Conservation (phyloP, 352 stramenopile genomes). For the Phytophthora tentaculata region DNA sequence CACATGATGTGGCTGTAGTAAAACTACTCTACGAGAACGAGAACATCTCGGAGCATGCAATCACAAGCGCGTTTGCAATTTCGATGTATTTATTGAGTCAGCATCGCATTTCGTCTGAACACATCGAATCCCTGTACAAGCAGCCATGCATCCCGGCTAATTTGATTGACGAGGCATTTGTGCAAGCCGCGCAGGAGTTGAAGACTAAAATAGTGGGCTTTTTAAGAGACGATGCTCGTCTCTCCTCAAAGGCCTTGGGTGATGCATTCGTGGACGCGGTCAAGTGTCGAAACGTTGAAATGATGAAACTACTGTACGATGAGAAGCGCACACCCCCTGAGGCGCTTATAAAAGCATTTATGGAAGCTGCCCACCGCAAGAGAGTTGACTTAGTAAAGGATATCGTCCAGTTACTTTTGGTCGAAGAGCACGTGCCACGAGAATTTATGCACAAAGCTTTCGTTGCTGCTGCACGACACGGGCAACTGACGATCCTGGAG, state of each 20-base stretch:
- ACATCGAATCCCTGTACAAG: slow-evolving; percentile 2
- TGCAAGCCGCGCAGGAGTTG: neutral
- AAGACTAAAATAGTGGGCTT: neutral
- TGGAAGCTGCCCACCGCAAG: slow-evolving; percentile 5
- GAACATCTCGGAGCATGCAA: neutral
- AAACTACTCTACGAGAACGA: slow-evolving; percentile 3
- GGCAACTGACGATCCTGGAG: slow-evolving; percentile 2
- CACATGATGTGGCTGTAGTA: neutral
- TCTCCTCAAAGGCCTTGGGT: neutral
- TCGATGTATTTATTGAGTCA: neutral
- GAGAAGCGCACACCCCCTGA: neutral
- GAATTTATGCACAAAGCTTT: slow-evolving; percentile 8
- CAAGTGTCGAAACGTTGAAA: neutral
- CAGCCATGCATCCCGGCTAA: neutral
- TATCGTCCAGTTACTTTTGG: neutral
- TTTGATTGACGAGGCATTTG: slow-evolving; percentile 4
- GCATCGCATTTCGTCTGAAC: neutral
- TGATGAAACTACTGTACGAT: neutral
- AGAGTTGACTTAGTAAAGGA: neutral
- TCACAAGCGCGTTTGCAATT: neutral
- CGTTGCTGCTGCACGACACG: slow-evolving; percentile 2
- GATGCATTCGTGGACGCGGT: neutral
- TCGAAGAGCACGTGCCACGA: neutral
- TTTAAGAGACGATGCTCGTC: neutral
- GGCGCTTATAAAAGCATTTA: neutral